Percentiles rank a stretch among this genome's conserved stretches.
Conservation (phyloP, 1,284 basidiomycete species). For the Microbotryum silenes-acaulis region DNA sequence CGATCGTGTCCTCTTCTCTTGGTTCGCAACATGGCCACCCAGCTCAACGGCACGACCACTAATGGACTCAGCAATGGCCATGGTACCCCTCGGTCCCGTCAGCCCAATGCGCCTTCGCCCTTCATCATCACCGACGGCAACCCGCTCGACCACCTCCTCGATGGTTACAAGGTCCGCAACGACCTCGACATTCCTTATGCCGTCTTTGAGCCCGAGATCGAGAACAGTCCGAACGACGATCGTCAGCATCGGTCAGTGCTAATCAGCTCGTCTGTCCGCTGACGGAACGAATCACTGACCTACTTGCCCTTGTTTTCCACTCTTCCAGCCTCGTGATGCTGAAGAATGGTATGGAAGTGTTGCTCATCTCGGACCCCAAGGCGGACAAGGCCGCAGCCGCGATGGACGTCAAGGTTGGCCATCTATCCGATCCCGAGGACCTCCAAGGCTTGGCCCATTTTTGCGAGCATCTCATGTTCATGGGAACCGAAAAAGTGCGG, state of each 20-base stretch:
- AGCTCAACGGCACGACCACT: background rate
- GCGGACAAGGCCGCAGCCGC: conserved; percentile 94
- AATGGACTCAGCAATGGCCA: background rate
- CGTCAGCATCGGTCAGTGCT: conserved; percentile 52
- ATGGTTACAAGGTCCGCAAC: conserved; percentile 7
- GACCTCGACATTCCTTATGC: conserved; percentile 32
- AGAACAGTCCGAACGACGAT: conserved; percentile 68
- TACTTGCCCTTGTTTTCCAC: conserved; percentile 24
- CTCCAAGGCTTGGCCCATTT: conserved; percentile 50
- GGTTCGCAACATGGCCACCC: background rate
- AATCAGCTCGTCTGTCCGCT: background rate
- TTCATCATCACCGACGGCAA: conserved; percentile 15
- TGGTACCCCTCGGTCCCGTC: conserved; percentile 9
- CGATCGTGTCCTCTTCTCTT: background rate
- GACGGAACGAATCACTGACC: background rate
- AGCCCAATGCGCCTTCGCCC: conserved; percentile 18
- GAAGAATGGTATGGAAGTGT: conserved; percentile 77
- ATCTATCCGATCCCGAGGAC: conserved; percentile 71
- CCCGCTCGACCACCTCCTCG: conserved; percentile 18
- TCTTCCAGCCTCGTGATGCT: conserved; percentile 60
- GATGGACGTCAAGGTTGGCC: conserved; percentile 90
- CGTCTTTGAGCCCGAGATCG: conserved; percentile 59
- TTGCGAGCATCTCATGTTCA: conserved; percentile 92
- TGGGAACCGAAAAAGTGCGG: conserved; percentile 52
- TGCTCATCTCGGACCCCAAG: conserved; percentile 75